A percentile compares a stretch with the other conserved stretches of the same genome.
Conservation (phyloP, 306 rosid species). For the Alnus rubra region DNA sequence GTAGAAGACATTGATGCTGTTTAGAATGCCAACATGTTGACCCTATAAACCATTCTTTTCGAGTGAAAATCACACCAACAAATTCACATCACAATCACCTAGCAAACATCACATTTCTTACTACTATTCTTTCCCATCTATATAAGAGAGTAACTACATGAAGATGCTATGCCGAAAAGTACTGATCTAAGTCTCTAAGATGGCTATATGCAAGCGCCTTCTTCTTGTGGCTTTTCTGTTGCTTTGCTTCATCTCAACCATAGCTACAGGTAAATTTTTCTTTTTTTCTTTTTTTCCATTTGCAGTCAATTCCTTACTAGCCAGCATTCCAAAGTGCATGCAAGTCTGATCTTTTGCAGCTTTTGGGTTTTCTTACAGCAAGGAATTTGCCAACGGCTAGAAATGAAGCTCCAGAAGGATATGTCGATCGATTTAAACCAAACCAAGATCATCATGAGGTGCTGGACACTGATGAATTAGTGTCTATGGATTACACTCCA, state of each 20-base stretch:
- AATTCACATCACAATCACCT: conserved; percentile 17
- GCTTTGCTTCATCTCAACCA: conserved; percentile 43
- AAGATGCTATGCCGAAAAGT: conserved; percentile 23
- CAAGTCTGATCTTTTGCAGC: neutral
- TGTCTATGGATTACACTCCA: conserved; percentile 82
- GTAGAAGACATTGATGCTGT: conserved; percentile 37
- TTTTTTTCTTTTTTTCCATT: neutral
- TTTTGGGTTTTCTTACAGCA: conserved; percentile 35
- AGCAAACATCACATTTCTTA: conserved; percentile 25
- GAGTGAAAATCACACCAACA: conserved; percentile 10
- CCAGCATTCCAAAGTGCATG: neutral
- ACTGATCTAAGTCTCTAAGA: conserved; percentile 1
- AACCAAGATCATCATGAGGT: conserved; percentile 30
- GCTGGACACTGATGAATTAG: conserved; percentile 45
- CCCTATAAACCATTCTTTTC: conserved; percentile 29
- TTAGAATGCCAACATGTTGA: conserved; percentile 5
- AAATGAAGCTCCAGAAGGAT: conserved; percentile 26
- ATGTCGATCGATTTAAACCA: conserved; percentile 20
- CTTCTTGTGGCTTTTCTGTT: conserved; percentile 53
- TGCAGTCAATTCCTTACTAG: neutral
- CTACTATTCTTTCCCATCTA: conserved; percentile 28
- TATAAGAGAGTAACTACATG: conserved; percentile 29
- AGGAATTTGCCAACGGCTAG: conserved; percentile 36
- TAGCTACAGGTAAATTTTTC: conserved; percentile 42
- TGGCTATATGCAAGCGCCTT: conserved; percentile 33